Base-by-base conservation (phyloP, 2,329 filamentous ascomycete species). In the Dactylellina cionopaga region DNA sequence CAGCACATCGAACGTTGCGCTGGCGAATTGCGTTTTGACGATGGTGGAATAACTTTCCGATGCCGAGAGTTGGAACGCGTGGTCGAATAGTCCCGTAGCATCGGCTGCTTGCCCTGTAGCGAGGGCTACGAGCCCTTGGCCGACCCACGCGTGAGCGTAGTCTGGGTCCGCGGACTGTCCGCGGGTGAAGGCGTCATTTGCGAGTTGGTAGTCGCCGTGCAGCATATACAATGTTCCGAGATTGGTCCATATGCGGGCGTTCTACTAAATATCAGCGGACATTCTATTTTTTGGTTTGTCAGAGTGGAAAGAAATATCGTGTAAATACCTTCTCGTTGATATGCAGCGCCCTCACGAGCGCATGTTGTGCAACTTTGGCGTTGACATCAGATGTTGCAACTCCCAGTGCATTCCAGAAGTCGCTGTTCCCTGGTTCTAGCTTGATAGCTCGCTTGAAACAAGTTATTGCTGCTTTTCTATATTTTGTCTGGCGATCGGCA, bases 371-470 rank as follows among this genome's bases (percentile, higher is more conserved):
- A 1, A 99, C 91, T 64, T 90, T 88, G 0, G 93, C 90, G 78
- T 91, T 97, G 75, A 97, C 85, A 46, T 88, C 87, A 74, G 92
- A 93, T 1, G 95, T 97, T 24, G 91, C 92, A 2, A 98, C 92
- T 52, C 94, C 95, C 1, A 99, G 85, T 0, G 95, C 90, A 78
- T 98, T 98, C 95, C 95, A 99, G 80, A 98, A 98, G 76, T 98
- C 94, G 0, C 92, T 84, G 78, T 98, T 99, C 55, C 92, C 91
- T 5, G 93, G 91, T 80, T 99, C 96, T 0, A 97, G 84, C 80
- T 98, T 95, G 75, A 99, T 99, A 0, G 95, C 91, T 44, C 92
- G 86, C 82, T 99, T 99, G 85, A 99, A 98, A 77, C 92, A 95
- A 60, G 89, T 86, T 74, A 98, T 90, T 0, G 95, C 87, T 5